Conservation (phyloP, 306 rosid genomes). For the Trichosanthes truncata region DNA sequence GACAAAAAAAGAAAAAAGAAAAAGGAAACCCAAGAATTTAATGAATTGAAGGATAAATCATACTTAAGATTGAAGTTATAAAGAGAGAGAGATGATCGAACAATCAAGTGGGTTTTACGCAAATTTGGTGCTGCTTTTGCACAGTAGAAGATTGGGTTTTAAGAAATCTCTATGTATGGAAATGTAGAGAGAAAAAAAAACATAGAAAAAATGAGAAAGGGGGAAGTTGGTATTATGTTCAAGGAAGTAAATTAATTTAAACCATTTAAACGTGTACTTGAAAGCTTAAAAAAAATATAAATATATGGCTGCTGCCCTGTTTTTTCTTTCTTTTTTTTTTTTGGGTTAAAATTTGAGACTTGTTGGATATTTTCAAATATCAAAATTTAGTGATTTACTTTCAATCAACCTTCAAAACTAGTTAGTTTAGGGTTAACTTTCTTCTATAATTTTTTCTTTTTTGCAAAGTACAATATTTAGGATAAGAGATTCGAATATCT, state of each 20-base stretch:
- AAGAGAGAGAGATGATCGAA: conserved; percentile 48
- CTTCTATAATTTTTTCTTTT: too few species aligned
- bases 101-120: conserved; percentile 98
- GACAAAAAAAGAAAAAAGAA: neutral
- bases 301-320: neutral
- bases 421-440: too few species aligned
- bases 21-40: conserved; percentile 25
- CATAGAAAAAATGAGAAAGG: neutral
- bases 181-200: neutral
- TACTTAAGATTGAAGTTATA: conserved; percentile 82
- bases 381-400: too few species aligned
- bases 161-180: conserved; percentile 52
- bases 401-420: too few species aligned
- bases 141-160: conserved; percentile 68
- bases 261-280: conserved; percentile 20
- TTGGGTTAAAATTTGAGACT: too few species aligned
- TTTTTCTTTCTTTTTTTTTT: too few species aligned
- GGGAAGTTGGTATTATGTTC: neutral
- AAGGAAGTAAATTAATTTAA: conserved; percentile 4
- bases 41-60: conserved; percentile 40
- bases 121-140: conserved; percentile 69
- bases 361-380: too few species aligned
- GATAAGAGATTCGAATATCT: too few species aligned
- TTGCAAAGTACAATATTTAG: too few species aligned
- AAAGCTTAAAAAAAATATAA: neutral